Evolutionary conservation across 225 moss, liverwort and hornwort genomes (phyloP).

Genomic region (Bryum argenteum): DNA sequence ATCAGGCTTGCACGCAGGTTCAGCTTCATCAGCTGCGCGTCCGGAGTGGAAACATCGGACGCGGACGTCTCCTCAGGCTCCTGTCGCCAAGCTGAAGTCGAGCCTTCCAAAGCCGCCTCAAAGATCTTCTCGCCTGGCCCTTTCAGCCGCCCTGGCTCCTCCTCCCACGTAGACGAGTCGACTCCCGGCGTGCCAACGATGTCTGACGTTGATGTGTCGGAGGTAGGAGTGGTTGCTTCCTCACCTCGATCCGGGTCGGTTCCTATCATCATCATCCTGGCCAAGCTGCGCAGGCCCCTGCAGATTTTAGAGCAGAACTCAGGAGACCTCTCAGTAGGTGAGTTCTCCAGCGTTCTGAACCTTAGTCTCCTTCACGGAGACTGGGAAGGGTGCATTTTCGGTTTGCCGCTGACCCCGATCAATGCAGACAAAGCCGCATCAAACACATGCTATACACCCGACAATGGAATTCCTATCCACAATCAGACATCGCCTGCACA

Average conservation of each 20-base stretch:
- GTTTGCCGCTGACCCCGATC: background rate
- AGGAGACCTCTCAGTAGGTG: conserved; percentile 32
- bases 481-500: conserved; percentile 6
- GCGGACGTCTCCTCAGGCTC: conserved; percentile 23
- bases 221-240: conserved; percentile 7
- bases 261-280: conserved; percentile 48
- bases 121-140: conserved; percentile 37
- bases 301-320: conserved; percentile 55
- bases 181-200: conserved; percentile 42
- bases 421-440: background rate
- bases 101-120: conserved; percentile 33
- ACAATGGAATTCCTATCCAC: conserved; percentile 7
- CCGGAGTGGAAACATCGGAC: conserved; percentile 28
- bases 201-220: conserved; percentile 44
- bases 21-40: conserved; percentile 40
- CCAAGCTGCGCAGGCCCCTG: conserved; percentile 48
- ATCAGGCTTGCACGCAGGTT: conserved; percentile 56
- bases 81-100: conserved; percentile 34
- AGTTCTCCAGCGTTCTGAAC: conserved; percentile 48
- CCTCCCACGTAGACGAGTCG: conserved; percentile 43
- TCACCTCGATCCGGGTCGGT: conserved; percentile 36
- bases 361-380: conserved; percentile 34
- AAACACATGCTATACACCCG: conserved; percentile 14
- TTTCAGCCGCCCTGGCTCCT: conserved; percentile 29
- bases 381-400: conserved; percentile 23